phyloP scores from a whole-genome alignment of 352 stramenopile species.

The Pythium sp. region DNA sequence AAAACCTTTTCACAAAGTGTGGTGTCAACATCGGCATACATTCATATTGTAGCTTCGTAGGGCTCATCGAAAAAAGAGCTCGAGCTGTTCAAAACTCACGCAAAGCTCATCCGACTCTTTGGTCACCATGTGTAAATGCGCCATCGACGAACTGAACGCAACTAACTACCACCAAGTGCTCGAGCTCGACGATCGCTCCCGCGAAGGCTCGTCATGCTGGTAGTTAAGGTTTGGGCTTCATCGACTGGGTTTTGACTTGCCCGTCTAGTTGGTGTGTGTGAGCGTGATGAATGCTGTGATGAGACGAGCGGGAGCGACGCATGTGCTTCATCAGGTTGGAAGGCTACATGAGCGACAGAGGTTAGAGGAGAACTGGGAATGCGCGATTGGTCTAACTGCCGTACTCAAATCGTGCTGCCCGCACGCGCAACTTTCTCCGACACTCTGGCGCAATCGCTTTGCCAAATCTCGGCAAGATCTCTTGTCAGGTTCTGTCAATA shows the following conservation, averaged over 20 bases:
- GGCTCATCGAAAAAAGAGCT: too few relatives aligned
- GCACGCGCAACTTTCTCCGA: neutral
- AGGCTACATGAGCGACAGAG: neutral
- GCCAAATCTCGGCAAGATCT: neutral
- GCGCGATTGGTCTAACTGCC: neutral
- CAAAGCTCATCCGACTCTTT: too few relatives aligned
- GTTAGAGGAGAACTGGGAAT: neutral
- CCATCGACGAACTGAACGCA: too few relatives aligned
- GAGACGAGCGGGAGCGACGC: neutral
- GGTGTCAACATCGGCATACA: too few relatives aligned
- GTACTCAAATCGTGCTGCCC: neutral
- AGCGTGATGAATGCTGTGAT: neutral
- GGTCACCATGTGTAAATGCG: too few relatives aligned
- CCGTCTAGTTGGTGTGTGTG: neutral
- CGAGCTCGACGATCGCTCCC: neutral
- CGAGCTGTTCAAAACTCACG: too few relatives aligned
- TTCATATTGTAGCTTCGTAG: too few relatives aligned
- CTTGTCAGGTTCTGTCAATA: neutral
- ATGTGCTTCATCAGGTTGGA: neutral
- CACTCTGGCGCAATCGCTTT: neutral
- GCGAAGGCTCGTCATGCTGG: neutral
- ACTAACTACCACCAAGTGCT: neutral
- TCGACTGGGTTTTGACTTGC: neutral
- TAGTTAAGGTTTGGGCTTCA: neutral
- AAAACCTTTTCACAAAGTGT: too few relatives aligned